Conservation (phyloP, 371 early-diverging fungal species). For the Circinella umbellata region DNA sequence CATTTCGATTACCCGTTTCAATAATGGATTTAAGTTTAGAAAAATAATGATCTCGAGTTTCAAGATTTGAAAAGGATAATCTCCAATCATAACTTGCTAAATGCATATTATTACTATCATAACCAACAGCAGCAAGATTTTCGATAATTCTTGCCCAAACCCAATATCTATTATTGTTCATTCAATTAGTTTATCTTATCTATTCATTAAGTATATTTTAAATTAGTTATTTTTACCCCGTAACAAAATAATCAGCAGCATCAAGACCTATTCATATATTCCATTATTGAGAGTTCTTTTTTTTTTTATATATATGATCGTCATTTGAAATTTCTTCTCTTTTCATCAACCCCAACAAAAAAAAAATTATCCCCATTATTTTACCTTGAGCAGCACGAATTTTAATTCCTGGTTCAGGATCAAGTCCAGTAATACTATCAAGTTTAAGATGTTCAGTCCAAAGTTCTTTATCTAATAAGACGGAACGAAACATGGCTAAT, state of each 20-base stretch:
- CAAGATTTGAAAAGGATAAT: conserved; percentile 81
- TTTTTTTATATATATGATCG: background rate
- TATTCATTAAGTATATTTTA: too few relatives aligned
- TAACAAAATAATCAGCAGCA: conserved; percentile 94
- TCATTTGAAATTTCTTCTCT: background rate
- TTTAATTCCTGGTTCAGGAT: conserved; percentile 78
- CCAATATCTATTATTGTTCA: conserved; percentile 82
- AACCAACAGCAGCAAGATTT: conserved; percentile 88
- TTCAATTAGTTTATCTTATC: too few relatives aligned
- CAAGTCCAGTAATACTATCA: conserved; percentile 84
- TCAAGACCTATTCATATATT: conserved; percentile 64
- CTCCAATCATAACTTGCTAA: conserved; percentile 96
- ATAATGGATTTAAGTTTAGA: conserved; percentile 78
- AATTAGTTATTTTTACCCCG: too few relatives aligned
- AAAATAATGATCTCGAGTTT: conserved; percentile 87
- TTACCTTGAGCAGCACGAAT: conserved; percentile 86
- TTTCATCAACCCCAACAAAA: too few relatives aligned
- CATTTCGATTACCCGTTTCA: conserved; percentile 60
- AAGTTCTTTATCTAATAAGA: conserved; percentile 83
- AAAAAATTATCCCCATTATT: background rate
- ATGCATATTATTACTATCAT: conserved; percentile 88
- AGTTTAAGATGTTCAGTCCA: conserved; percentile 88
- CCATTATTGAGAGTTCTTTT: background rate
- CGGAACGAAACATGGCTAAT: conserved; percentile 80
- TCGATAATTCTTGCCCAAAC: conserved; percentile 89